These are phyloP conservation scores for Plectosphaerella cucumerina DNA, from an alignment of 2,329 filamentous ascomycete species.

Conservation along the genomic window DNA sequence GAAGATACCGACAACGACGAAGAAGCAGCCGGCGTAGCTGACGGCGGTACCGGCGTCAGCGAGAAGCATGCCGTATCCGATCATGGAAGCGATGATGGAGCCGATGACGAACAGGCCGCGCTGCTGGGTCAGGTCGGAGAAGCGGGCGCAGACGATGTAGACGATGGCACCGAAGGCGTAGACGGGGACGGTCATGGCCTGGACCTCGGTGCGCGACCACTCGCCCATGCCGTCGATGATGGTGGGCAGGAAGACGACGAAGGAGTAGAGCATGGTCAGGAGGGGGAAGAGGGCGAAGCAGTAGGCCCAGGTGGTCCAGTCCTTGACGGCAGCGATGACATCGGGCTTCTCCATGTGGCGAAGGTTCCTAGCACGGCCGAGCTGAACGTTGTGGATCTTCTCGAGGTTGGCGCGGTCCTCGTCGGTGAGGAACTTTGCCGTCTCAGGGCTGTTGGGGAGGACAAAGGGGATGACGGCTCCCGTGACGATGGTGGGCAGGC, in stretches of 20 bases:
- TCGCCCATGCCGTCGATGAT: slow-evolving; percentile 60
- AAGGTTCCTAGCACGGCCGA: slow-evolving; percentile 18
- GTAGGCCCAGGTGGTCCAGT: slow-evolving; percentile 65
- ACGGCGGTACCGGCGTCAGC: slow-evolving; percentile 48
- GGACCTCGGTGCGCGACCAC: slow-evolving; percentile 53
- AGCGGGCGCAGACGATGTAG: slow-evolving; percentile 52
- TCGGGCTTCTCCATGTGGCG: slow-evolving; percentile 40
- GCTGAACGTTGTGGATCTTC: slow-evolving; percentile 41
- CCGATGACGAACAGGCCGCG: slow-evolving; percentile 51
- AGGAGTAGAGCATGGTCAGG: slow-evolving; percentile 65
- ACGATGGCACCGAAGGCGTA: slow-evolving; percentile 59
- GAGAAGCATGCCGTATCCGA: slow-evolving; percentile 58
- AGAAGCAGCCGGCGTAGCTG: slow-evolving; percentile 58
- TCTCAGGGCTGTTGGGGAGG: slow-evolving; percentile 55
- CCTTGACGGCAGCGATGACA: slow-evolving; percentile 50
- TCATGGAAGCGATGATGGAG: slow-evolving; percentile 42
- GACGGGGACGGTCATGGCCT: slow-evolving; percentile 65
- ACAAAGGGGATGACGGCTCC: slow-evolving; percentile 51
- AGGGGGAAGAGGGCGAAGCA: slow-evolving; percentile 55
- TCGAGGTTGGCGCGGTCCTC: slow-evolving; percentile 47
- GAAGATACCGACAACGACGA: slow-evolving; percentile 47
- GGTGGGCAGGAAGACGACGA: slow-evolving; percentile 59
- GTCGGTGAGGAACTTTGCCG: slow-evolving; percentile 42
- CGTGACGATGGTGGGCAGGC: slow-evolving; percentile 50
- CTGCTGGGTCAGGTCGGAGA: slow-evolving; percentile 55